Conservation (phyloP, 805 yeast species). For the Cyberlindnera mrakii region DNA sequence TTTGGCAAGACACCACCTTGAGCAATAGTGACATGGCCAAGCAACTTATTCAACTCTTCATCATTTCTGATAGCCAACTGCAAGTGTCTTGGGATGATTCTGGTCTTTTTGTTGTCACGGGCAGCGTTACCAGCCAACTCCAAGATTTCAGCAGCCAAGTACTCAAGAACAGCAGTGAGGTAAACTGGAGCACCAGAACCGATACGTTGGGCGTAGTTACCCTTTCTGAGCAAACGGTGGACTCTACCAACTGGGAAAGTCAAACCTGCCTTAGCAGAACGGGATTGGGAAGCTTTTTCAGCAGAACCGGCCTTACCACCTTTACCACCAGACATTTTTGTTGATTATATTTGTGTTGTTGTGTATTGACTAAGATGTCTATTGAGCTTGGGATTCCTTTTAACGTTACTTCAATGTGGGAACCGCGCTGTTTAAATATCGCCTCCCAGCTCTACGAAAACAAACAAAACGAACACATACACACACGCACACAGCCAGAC, state of each 20-base stretch:
- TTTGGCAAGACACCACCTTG: conserved; percentile 99
- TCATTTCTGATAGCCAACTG: conserved; percentile 98
- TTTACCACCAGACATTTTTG: conserved; percentile 59
- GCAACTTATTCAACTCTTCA: conserved; percentile 94
- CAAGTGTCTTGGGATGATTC: conserved; percentile 98
- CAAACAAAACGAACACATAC: too few relatives aligned
- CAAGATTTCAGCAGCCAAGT: conserved; percentile 94
- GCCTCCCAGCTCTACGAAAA: too few relatives aligned
- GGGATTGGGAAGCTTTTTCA: conserved; percentile 93
- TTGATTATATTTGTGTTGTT: conserved; percentile 30
- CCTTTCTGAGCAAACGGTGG: conserved; percentile 93
- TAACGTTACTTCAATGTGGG: neutral
- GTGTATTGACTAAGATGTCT: neutral
- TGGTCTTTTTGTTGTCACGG: conserved; percentile 97
- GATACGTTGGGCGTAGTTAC: conserved; percentile 96
- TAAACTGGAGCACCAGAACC: conserved; percentile 99
- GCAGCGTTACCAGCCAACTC: conserved; percentile 99
- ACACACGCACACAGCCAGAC: too few relatives aligned
- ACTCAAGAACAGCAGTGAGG: conserved; percentile 94
- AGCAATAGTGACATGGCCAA: conserved; percentile 91
- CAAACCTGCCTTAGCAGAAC: conserved; percentile 98
- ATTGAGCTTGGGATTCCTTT: neutral
- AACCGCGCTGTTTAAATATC: too few relatives aligned
- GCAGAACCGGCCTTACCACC: conserved; percentile 93
- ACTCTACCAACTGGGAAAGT: conserved; percentile 99